Evolutionary conservation across 2,329 filamentous ascomycete species (phyloP).

Genomic region (Trichoderma sp.): DNA sequence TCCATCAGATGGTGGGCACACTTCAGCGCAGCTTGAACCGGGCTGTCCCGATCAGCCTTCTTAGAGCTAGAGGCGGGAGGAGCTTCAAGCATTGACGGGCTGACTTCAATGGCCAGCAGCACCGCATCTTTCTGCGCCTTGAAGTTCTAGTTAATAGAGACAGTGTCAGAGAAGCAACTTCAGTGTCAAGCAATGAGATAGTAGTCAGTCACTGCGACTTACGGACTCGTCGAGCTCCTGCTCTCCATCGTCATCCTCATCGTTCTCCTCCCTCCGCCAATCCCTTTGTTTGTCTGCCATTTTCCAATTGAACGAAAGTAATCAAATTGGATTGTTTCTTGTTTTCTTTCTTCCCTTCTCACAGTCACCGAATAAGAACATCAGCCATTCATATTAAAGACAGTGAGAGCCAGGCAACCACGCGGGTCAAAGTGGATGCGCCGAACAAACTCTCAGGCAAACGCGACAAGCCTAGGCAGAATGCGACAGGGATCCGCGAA

Average conservation of each 20-base stretch:
- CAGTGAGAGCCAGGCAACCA: background rate
- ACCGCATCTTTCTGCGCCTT: conserved; percentile 95
- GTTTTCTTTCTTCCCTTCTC: background rate
- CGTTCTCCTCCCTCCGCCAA: conserved; percentile 49
- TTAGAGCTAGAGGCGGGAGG: conserved; percentile 66
- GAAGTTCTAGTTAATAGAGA: conserved; percentile 62
- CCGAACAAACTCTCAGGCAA: conserved; percentile 30
- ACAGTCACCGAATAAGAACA: background rate
- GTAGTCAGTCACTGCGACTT: conserved; percentile 27
- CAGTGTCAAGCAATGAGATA: too few species aligned
- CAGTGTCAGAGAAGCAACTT: background rate
- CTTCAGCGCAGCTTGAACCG: conserved; percentile 81
- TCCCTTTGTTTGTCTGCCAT: conserved; percentile 41
- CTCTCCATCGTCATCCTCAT: conserved; percentile 66
- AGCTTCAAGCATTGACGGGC: conserved; percentile 74
- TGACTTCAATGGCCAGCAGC: conserved; percentile 93
- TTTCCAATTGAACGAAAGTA: background rate
- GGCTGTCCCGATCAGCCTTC: conserved; percentile 74
- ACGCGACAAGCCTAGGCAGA: conserved; percentile 29
- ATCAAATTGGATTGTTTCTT: background rate
- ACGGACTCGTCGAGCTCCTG: conserved; percentile 61
- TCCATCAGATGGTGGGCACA: conserved; percentile 96
- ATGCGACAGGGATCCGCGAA: conserved; percentile 28
- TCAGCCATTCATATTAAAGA: background rate
- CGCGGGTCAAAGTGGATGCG: conserved; percentile 18